Conservation (phyloP, 1,284 basidiomycete species). For the Termitomyces sp. region DNA sequence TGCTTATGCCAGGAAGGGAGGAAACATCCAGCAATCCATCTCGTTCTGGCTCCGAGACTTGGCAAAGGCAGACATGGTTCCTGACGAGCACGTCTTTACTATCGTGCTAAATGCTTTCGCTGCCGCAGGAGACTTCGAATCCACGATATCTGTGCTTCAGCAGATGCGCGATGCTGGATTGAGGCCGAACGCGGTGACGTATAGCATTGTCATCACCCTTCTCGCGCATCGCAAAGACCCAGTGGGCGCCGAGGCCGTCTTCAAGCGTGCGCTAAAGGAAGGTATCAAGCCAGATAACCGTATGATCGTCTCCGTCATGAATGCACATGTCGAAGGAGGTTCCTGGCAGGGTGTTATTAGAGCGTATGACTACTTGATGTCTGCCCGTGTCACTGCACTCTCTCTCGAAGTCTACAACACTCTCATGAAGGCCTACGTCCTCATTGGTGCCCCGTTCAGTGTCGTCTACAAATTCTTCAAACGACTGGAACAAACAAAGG, state of each 20-base stretch:
- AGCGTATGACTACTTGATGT: conserved; percentile 65
- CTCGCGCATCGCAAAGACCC: conserved; percentile 67
- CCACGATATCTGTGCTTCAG: conserved; percentile 54
- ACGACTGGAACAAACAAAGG: conserved; percentile 45
- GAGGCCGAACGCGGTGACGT: conserved; percentile 51
- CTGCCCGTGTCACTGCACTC: conserved; percentile 35
- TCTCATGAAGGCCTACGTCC: conserved; percentile 82
- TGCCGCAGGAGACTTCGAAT: conserved; percentile 48
- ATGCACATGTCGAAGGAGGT: conserved; percentile 79
- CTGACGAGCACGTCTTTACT: conserved; percentile 56
- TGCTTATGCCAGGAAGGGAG: conserved; percentile 47
- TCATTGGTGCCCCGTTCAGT: conserved; percentile 73
- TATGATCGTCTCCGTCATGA: conserved; percentile 73
- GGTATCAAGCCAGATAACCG: conserved; percentile 60
- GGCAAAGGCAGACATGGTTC: conserved; percentile 41
- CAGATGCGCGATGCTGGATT: conserved; percentile 56
- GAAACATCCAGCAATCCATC: conserved; percentile 41
- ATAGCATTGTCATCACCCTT: conserved; percentile 67
- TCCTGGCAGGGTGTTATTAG: conserved; percentile 75
- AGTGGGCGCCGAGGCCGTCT: conserved; percentile 63
- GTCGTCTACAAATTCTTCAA: conserved; percentile 66
- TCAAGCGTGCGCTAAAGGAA: conserved; percentile 56
- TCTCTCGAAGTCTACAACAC: conserved; percentile 68
- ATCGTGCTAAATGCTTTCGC: conserved; percentile 62
- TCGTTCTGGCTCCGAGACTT: conserved; percentile 56